phyloP scores from a whole-genome alignment of 306 rosid species.

The Malus asiatica region DNA sequence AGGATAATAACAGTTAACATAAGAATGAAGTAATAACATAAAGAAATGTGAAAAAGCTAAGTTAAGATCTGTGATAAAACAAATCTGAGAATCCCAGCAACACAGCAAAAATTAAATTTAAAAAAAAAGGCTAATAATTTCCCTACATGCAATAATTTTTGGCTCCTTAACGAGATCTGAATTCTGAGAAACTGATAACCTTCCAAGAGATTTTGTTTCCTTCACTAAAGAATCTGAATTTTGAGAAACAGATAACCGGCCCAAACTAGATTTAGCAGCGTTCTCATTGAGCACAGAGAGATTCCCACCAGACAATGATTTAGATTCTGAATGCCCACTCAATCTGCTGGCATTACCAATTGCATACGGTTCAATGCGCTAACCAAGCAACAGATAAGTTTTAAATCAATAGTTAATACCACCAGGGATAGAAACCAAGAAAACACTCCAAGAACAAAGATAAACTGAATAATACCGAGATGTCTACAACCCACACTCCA shows the following conservation, averaged over 20 bases:
- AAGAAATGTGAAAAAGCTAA: neutral
- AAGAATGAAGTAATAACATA: conserved; percentile 1
- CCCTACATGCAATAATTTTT: conserved; percentile 71
- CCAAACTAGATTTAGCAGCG: conserved; percentile 48
- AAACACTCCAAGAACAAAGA: conserved; percentile 3
- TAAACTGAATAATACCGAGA: conserved; percentile 52
- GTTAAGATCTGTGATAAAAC: conserved; percentile 6
- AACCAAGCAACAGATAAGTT: conserved; percentile 25
- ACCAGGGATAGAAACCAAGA: conserved; percentile 12
- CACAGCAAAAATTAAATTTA: conserved; percentile 9
- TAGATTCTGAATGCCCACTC: conserved; percentile 78
- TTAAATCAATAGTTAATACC: conserved; percentile 14
- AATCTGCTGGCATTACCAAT: conserved; percentile 48
- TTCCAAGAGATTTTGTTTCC: conserved; percentile 84
- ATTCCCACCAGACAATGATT: conserved; percentile 58
- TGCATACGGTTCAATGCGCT: conserved; percentile 89
- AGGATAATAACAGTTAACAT: conserved; percentile 20
- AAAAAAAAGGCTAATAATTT: conserved; percentile 2
- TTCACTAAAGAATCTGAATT: conserved; percentile 63
- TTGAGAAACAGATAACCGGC: conserved; percentile 62
- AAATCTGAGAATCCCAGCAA: conserved; percentile 10
- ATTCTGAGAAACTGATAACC: conserved; percentile 86
- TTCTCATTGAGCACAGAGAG: conserved; percentile 52
- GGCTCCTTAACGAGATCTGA: conserved; percentile 75
- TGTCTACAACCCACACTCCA: conserved; percentile 99